Evolutionary conservation across 768 basidiomycete species (phyloP).

Genomic region (Kwoniella mangroviensis): DNA sequence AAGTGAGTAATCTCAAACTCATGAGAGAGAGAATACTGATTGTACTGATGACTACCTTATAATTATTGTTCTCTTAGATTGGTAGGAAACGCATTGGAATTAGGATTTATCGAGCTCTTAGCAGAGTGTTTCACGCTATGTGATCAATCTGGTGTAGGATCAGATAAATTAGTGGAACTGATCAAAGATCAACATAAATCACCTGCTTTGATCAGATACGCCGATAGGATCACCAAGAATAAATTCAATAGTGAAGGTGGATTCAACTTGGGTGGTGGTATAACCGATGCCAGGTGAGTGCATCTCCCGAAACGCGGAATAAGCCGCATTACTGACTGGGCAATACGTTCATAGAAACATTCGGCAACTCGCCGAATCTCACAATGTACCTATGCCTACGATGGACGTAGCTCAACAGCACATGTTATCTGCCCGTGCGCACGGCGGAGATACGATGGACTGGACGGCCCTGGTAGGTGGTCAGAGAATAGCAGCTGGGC

Average conservation of each 20-base stretch:
- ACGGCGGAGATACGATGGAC: conserved; percentile 72
- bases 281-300: conserved; percentile 76
- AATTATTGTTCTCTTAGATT: conserved; percentile 64
- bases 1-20: conserved; percentile 44
- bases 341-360: conserved; percentile 58
- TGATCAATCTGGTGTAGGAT: conserved; percentile 79
- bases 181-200: conserved; percentile 71
- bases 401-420: conserved; percentile 70
- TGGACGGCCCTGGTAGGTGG: conserved; percentile 84
- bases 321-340: not conserved
- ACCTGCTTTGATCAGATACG: conserved; percentile 62
- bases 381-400: conserved; percentile 56
- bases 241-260: conserved; percentile 74
- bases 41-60: not conserved
- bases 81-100: conserved; percentile 76
- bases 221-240: conserved; percentile 67
- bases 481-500: conserved; percentile 73
- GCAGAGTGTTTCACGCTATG: conserved; percentile 83
- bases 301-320: not conserved
- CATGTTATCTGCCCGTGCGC: conserved; percentile 75
- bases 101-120: conserved; percentile 75
- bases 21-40: conserved; percentile 63
- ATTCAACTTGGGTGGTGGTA: conserved; percentile 82
- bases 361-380: conserved; percentile 69
- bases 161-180: conserved; percentile 59